Conservation (phyloP, 208 protist genomes). For the Leishmania gerbilli region DNA sequence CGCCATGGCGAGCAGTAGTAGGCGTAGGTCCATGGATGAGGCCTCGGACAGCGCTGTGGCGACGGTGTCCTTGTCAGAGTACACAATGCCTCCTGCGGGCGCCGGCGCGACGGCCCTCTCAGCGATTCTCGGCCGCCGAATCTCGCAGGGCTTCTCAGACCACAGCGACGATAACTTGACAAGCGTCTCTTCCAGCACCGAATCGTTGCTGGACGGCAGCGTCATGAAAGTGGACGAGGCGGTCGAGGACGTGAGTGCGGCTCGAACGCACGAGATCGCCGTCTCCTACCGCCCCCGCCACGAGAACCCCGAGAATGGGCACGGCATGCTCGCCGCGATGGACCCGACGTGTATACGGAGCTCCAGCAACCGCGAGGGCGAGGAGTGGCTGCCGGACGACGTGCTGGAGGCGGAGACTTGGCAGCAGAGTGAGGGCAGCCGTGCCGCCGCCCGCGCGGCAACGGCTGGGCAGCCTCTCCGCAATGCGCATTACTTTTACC, state of each 20-base stretch:
- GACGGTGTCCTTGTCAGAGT: slow-evolving; percentile 12
- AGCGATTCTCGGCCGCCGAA: background rate
- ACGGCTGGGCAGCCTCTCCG: background rate
- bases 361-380: slow-evolving; percentile 5
- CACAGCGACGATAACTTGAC: slow-evolving; percentile 10
- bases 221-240: background rate
- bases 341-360: slow-evolving; percentile 22
- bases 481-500: slow-evolving; percentile 60
- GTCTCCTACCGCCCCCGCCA: background rate
- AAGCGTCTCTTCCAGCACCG: slow-evolving; percentile 29
- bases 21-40: slow-evolving; percentile 3
- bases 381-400: background rate
- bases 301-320: slow-evolving; percentile 13
- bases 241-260: background rate
- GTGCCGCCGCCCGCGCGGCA: background rate
- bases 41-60: slow-evolving; percentile 18
- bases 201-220: slow-evolving; percentile 4
- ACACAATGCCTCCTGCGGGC: slow-evolving; percentile 6
- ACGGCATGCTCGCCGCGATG: slow-evolving; percentile 18
- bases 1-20: background rate
- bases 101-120: background rate
- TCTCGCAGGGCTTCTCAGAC: background rate
- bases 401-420: background rate
- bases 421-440: background rate
- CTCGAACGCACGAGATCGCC: background rate